Conservation (phyloP, 78 protist species). For the Protostelium mycophagum region DNA sequence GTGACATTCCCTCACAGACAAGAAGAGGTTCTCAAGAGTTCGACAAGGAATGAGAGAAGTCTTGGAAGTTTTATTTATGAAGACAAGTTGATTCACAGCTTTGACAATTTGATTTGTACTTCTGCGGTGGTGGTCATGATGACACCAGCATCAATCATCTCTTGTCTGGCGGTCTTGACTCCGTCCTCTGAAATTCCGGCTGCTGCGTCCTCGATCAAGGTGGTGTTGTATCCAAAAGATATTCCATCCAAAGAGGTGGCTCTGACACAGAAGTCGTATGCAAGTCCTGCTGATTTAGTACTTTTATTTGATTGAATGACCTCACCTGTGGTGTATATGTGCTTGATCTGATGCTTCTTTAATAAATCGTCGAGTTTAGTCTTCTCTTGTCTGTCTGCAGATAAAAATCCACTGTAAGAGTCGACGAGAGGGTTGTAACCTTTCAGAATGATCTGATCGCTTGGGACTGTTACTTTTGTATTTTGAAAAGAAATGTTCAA, state of each 20-base stretch:
- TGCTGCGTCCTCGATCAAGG: slow-evolving; percentile 30
- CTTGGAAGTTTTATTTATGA: no score
- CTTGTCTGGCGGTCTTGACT: not conserved
- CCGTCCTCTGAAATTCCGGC: slow-evolving; percentile 24
- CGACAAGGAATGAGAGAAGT: no score
- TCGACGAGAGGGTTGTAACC: slow-evolving; percentile 48
- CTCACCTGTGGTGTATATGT: slow-evolving; percentile 27
- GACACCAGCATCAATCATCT: slow-evolving; percentile 4
- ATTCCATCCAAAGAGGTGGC: slow-evolving; percentile 38
- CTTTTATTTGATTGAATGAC: no score
- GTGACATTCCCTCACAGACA: no score
- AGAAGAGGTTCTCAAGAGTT: no score
- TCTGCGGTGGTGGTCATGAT: slow-evolving; percentile 16
- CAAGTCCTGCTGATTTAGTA: slow-evolving; percentile 55
- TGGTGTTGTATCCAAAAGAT: slow-evolving; percentile 33
- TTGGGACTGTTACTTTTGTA: not conserved
- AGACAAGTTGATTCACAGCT: no score
- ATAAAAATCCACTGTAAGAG: slow-evolving; percentile 64
- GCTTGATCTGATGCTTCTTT: slow-evolving; percentile 5
- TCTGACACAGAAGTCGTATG: slow-evolving; percentile 63
- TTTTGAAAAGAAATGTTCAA: not conserved
- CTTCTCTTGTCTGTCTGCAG: slow-evolving; percentile 19
- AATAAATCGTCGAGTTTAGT: slow-evolving; percentile 44
- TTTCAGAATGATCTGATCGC: slow-evolving; percentile 12
- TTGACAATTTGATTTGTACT: no score